Percentiles rank a stretch among this genome's conserved stretches.
Evolutionary conservation across 2,329 filamentous ascomycete species (phyloP).

Genomic region (Diaporthe sp.): DNA sequence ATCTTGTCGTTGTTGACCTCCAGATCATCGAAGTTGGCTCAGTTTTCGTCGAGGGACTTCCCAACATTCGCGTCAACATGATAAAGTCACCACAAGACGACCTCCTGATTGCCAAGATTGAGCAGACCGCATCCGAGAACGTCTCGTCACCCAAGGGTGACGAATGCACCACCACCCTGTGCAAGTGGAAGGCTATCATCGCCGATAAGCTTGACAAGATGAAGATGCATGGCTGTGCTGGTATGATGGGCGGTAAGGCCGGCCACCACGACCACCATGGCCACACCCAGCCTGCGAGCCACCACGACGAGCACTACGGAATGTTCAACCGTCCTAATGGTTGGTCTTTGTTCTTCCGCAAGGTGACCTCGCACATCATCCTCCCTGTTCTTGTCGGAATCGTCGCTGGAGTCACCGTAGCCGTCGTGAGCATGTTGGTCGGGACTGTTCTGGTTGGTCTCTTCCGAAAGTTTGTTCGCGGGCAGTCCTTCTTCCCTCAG

Average conservation of each 20-base stretch:
- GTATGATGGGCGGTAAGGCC: conserved; percentile 48
- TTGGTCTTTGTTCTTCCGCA: conserved; percentile 65
- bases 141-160: conserved; percentile 47
- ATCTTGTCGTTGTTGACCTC: conserved; percentile 68
- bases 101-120: conserved; percentile 67
- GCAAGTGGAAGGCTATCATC: conserved; percentile 68
- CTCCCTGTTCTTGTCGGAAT: conserved; percentile 79
- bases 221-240: conserved; percentile 57
- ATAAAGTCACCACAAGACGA: conserved; percentile 70
- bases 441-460: conserved; percentile 73
- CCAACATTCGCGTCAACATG: conserved; percentile 71
- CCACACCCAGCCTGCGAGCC: conserved; percentile 35
- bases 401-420: conserved; percentile 74
- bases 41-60: conserved; percentile 67
- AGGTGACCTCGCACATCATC: conserved; percentile 73
- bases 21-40: conserved; percentile 73
- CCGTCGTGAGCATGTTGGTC: conserved; percentile 74
- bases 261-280: conserved; percentile 14
- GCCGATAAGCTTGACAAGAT: conserved; percentile 57
- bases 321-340: conserved; percentile 44
- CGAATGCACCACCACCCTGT: conserved; percentile 62
- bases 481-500: conserved; percentile 49
- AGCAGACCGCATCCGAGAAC: conserved; percentile 52
- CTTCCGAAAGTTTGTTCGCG: conserved; percentile 68
- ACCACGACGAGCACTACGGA: conserved; percentile 38